Conservation (phyloP, 2,329 filamentous ascomycete genomes). For the Ascosphaera apis region DNA sequence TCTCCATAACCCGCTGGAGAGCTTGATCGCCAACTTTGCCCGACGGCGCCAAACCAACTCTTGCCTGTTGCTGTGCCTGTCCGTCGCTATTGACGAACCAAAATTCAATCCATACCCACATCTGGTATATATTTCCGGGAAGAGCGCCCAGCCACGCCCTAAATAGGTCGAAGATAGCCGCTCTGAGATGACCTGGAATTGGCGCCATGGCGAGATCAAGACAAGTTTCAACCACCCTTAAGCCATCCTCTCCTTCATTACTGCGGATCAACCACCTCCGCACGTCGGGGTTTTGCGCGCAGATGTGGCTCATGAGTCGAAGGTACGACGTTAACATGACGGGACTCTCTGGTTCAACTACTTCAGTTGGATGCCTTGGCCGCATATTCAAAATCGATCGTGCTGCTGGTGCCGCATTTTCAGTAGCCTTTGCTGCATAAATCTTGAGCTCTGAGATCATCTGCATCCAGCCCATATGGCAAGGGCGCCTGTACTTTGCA, state of each 20-base stretch:
- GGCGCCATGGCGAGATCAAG: slow-evolving; percentile 57
- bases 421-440: slow-evolving; percentile 56
- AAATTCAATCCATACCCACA: slow-evolving; percentile 63
- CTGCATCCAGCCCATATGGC: slow-evolving; percentile 76
- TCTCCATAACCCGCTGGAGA: slow-evolving; percentile 49
- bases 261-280: slow-evolving; percentile 47
- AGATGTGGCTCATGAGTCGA: slow-evolving; percentile 63
- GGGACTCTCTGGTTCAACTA: slow-evolving; percentile 80
- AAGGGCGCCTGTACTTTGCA: slow-evolving; percentile 57
- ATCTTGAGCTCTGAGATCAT: slow-evolving; percentile 78
- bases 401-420: slow-evolving; percentile 39
- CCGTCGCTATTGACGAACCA: too few species aligned
- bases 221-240: slow-evolving; percentile 49
- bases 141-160: slow-evolving; percentile 53
- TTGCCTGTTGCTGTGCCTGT: too few species aligned
- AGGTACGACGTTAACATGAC: slow-evolving; percentile 94
- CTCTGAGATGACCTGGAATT: slow-evolving; percentile 54
- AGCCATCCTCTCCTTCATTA: slow-evolving; percentile 29
- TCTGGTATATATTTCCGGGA: too few species aligned
- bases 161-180: slow-evolving; percentile 62
- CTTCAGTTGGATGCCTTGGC: slow-evolving; percentile 40
- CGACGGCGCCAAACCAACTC: too few species aligned
- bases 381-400: slow-evolving; percentile 31
- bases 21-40: slow-evolving; percentile 13
- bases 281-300: slow-evolving; percentile 47